phyloP scores from a whole-genome alignment of 2,329 filamentous ascomycete genomes.

The Chlorencoelia australis region DNA sequence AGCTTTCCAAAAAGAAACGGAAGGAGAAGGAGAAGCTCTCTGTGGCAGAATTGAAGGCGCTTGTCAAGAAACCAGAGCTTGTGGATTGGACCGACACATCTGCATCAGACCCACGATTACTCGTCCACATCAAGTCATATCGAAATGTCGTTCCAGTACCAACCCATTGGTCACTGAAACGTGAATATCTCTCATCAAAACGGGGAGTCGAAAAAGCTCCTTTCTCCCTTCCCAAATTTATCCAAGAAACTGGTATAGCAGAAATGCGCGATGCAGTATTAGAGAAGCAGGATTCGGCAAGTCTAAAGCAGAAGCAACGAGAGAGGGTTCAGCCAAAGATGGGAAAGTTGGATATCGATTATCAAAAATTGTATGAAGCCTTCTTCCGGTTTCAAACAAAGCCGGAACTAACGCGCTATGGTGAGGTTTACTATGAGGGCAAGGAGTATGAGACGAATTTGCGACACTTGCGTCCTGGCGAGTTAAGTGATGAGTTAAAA shows the following conservation, averaged over 20 bases:
- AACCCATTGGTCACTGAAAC: slow-evolving; percentile 87
- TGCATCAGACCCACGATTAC: slow-evolving; percentile 74
- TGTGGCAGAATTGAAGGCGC: slow-evolving; percentile 87
- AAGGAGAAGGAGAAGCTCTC: slow-evolving; percentile 89
- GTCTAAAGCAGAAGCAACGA: slow-evolving; percentile 88
- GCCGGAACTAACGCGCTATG: slow-evolving; percentile 84
- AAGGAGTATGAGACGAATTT: slow-evolving; percentile 97
- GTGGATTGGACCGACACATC: slow-evolving; percentile 97
- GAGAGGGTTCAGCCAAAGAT: slow-evolving; percentile 93
- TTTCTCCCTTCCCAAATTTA: slow-evolving; percentile 90
- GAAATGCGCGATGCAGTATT: slow-evolving; percentile 97
- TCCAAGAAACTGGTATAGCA: slow-evolving; percentile 91
- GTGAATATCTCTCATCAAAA: slow-evolving; percentile 95
- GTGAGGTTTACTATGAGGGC: slow-evolving; percentile 98
- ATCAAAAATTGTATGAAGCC: slow-evolving; percentile 94
- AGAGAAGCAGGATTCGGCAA: slow-evolving; percentile 89
- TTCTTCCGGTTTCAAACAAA: slow-evolving; percentile 98
- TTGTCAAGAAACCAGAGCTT: slow-evolving; percentile 83
- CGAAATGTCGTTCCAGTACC: slow-evolving; percentile 94
- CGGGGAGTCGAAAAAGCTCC: slow-evolving; percentile 91
- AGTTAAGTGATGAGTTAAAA: slow-evolving; percentile 78
- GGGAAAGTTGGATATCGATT: slow-evolving; percentile 96
- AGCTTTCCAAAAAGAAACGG: slow-evolving; percentile 87
- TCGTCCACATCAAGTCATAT: slow-evolving; percentile 91
- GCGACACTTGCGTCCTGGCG: slow-evolving; percentile 79